Evolutionary conservation across 805 yeast species (phyloP), one percentile per base, ranked within the genome.

Genomic region (Candida tammaniensis): DNA sequence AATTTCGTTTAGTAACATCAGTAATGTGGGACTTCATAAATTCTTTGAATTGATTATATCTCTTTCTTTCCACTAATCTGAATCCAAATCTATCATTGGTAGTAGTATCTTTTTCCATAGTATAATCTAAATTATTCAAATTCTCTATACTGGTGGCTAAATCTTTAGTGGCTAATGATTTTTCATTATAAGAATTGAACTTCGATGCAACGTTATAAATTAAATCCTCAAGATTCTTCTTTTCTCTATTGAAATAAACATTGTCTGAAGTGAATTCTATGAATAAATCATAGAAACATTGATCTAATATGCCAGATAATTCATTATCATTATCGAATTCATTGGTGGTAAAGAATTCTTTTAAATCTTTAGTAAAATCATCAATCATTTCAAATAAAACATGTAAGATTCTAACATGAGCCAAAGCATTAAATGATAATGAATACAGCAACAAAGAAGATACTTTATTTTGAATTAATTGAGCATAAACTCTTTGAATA

Each of bases 371-470:
- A 1, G 85, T 78, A 46, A 83, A 74, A 30, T 70, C 74, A 10
- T 77, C 74, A 7, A 83, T 65, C 23, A 74, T 59, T 0, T 72
- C 68, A 51, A 78, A 82, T n/a, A 83, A 63, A 2, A 80, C 67
- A 57, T 86, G 85, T 21, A 91, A 59, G 1, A 82, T 71, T 49
- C 98, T 72, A 2, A 88, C 78, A 52, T 82, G 86, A 0, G 95
- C 82, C 33, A 88, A 60, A 2, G 78, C 68, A 16, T 86, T 76
- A 5, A 75, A 63, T 1, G 83, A 70, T 30, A 75, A 71, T 0
- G 96, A 80, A 36, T 72, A 75, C 32, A 72, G 78, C 20, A 88
- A 57, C 20, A 85, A 61, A 1, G 73, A 59, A 40, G 78, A 79
- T 12, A 80, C 64, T 47, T 76, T 69, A 13, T 74, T 66, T 43